Conservation (phyloP, 2,329 filamentous ascomycete genomes). For the Calycina herbarum region DNA sequence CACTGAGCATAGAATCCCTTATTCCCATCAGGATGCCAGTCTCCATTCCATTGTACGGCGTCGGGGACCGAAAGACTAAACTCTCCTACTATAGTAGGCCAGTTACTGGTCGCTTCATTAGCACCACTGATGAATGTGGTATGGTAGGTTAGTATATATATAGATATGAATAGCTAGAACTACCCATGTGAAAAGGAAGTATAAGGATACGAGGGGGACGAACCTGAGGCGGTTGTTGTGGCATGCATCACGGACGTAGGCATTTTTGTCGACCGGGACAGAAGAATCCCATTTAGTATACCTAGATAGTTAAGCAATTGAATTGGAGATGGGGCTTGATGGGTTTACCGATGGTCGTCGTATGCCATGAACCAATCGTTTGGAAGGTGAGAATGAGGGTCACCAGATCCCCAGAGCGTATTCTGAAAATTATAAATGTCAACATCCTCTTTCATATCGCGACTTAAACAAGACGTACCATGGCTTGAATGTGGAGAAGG, state of each 20-base stretch:
- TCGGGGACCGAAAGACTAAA: conserved; percentile 56
- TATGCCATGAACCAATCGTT: conserved; percentile 48
- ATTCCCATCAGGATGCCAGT: conserved; percentile 45
- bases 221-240: conserved; percentile 43
- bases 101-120: conserved; percentile 5
- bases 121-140: background rate
- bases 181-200: conserved; percentile 6
- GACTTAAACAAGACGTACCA: conserved; percentile 31
- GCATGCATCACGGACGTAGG: conserved; percentile 54
- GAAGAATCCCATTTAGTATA: conserved; percentile 56
- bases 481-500: conserved; percentile 54
- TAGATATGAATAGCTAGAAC: conserved; percentile 27
- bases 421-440: conserved; percentile 32
- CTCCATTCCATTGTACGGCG: conserved; percentile 45
- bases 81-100: conserved; percentile 56
- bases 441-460: background rate
- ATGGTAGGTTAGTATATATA: conserved; percentile 1
- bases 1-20: conserved; percentile 54
- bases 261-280: conserved; percentile 45
- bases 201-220: background rate
- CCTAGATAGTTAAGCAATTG: conserved; percentile 28
- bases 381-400: conserved; percentile 32
- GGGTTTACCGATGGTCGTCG: conserved; percentile 44
- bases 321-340: background rate
- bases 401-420: conserved; percentile 54